Percentiles rank a stretch among this genome's conserved stretches.
These are phyloP conservation scores for Colletotrichum sp. DNA, from an alignment of 2,329 filamentous ascomycete species.

Conservation along the genomic window DNA sequence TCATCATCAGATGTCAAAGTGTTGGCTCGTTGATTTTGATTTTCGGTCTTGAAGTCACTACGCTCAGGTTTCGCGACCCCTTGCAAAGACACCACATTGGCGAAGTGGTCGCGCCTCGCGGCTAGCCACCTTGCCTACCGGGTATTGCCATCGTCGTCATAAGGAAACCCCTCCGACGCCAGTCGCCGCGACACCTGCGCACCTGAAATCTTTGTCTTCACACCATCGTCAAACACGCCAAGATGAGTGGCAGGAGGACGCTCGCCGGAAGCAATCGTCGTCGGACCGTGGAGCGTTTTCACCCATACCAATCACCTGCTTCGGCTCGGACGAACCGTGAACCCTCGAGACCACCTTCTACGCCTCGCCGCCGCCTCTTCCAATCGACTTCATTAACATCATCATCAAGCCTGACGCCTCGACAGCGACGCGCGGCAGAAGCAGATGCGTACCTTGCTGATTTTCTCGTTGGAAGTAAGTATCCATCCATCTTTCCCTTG, in stretches of 20 bases:
- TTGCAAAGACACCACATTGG: neutral
- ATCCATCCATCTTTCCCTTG: neutral
- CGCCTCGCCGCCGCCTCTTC: neutral
- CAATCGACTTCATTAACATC: neutral
- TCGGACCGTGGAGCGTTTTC: neutral
- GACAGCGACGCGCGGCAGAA: neutral
- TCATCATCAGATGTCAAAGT: neutral
- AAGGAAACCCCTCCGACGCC: neutral
- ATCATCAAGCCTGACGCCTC: neutral
- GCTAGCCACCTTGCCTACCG: neutral
- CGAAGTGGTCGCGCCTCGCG: neutral
- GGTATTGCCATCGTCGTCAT: neutral
- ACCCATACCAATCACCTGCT: neutral
- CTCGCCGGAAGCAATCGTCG: neutral
- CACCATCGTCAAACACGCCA: neutral
- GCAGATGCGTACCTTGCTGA: neutral
- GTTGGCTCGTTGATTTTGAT: neutral
- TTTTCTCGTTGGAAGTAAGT: neutral
- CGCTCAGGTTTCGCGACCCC: neutral
- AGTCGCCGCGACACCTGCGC: neutral
- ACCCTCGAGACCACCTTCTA: neutral
- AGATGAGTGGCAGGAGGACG: neutral
- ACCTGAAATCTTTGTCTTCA: neutral
- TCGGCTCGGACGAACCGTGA: neutral
- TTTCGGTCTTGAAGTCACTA: neutral